phyloP scores from a whole-genome alignment of 768 basidiomycete species.

The Sporobolomyces pararoseus region DNA sequence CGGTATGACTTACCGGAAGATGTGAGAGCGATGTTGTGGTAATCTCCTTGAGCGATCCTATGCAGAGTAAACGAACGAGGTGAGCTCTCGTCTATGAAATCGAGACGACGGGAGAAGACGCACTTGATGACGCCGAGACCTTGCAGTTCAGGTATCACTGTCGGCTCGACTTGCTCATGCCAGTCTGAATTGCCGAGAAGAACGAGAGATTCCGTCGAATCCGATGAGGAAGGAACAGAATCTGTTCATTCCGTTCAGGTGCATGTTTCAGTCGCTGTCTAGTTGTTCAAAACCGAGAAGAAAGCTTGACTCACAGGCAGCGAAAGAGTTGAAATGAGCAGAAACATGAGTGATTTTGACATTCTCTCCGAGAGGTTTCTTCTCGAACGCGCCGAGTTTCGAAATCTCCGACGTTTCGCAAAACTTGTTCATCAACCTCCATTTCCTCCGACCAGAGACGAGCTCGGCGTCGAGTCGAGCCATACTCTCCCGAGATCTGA shows the following conservation, averaged over 20 bases:
- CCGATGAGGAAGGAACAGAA: constrained; percentile 62
- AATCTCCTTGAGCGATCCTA: constrained; percentile 85
- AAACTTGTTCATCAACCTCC: constrained; percentile 22
- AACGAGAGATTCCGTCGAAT: constrained; percentile 49
- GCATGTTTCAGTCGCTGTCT: not conserved
- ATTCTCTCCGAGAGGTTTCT: not conserved
- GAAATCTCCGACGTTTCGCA: constrained; percentile 34
- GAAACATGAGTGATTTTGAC: constrained; percentile 61
- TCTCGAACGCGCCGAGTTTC: constrained; percentile 3
- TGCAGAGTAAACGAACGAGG: not conserved
- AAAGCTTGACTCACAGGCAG: constrained; percentile 51
- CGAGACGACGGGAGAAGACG: not conserved
- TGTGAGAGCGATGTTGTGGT: constrained; percentile 83
- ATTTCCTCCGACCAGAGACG: constrained; percentile 54
- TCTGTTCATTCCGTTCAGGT: constrained; percentile 2
- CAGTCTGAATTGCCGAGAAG: constrained; percentile 58
- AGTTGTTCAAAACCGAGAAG: not conserved
- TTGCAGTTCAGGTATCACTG: constrained; percentile 69
- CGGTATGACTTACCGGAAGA: constrained; percentile 60
- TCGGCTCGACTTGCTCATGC: constrained; percentile 54
- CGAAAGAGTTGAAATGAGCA: constrained; percentile 75
- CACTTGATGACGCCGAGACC: constrained; percentile 64
- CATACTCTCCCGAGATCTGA: constrained; percentile 38
- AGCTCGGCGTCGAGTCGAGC: constrained; percentile 39
- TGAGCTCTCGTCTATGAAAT: not conserved